These are phyloP conservation scores for Galium porrigens DNA, from an alignment of 305 asterid species.

Conservation along the genomic window DNA sequence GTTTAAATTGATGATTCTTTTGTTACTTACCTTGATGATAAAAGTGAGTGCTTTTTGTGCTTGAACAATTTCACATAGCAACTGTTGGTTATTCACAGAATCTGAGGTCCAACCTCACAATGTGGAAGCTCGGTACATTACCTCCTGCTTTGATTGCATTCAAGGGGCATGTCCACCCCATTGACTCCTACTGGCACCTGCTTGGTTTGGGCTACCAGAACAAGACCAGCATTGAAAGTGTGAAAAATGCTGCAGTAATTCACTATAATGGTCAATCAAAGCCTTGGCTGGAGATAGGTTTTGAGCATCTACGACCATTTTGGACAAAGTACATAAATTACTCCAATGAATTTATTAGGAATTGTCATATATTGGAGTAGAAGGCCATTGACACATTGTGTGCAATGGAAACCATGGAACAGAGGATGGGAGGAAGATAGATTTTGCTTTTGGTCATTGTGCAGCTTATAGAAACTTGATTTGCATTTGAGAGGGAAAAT, in stretches of 20 bases:
- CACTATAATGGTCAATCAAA: constrained; percentile 94
- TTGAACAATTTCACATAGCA: neutral
- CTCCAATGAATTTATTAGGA: constrained; percentile 77
- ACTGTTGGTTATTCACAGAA: constrained; percentile 40
- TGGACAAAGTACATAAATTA: constrained; percentile 90
- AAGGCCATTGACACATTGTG: constrained; percentile 14
- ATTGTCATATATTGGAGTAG: constrained; percentile 88
- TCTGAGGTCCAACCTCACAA: constrained; percentile 71
- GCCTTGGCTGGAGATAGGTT: constrained; percentile 95
- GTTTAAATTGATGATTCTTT: neutral
- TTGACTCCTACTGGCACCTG: constrained; percentile 92
- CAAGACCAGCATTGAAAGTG: constrained; percentile 50
- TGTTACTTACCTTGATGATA: neutral
- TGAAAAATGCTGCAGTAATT: constrained; percentile 78
- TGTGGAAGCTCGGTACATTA: constrained; percentile 96
- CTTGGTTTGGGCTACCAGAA: constrained; percentile 96
- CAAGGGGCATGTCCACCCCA: constrained; percentile 72
- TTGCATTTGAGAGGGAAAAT: constrained; percentile 22
- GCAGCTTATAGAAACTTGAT: constrained; percentile 25
- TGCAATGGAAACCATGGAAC: constrained; percentile 9
- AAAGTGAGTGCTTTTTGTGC: neutral
- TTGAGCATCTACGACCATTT: constrained; percentile 92
- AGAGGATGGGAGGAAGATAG: constrained; percentile 16
- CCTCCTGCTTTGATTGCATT: constrained; percentile 97
- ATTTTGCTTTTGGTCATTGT: constrained; percentile 22